These are phyloP conservation scores for Trypanosoma platydactyli DNA, from an alignment of 208 protist species.

Conservation along the genomic window DNA sequence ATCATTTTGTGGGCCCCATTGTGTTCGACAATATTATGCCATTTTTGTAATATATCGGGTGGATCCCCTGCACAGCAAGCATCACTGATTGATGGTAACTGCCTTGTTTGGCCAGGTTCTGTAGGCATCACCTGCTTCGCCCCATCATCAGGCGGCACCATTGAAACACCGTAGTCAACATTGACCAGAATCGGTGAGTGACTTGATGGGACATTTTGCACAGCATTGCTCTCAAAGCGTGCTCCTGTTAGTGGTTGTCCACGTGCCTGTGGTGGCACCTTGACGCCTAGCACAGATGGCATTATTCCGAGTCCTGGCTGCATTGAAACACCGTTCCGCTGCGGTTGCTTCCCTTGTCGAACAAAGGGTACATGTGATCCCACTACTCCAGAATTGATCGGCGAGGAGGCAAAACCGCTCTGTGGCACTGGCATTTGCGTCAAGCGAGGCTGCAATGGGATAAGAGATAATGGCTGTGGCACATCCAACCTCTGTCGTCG, in stretches of 20 bases:
- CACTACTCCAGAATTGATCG: background rate
- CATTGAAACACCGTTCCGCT: background rate
- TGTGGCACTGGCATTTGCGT: background rate
- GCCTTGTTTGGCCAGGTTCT: background rate
- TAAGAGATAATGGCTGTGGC: constrained; percentile 6
- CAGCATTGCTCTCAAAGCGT: background rate
- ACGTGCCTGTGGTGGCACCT: constrained; percentile 16
- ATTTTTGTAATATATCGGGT: constrained; percentile 28
- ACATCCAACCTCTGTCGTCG: constrained; percentile 1
- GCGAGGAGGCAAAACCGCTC: background rate
- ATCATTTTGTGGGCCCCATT: constrained; percentile 11
- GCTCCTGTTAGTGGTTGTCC: background rate
- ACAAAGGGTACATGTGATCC: background rate
- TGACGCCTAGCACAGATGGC: constrained; percentile 16
- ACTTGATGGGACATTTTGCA: background rate
- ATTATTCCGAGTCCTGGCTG: constrained; percentile 12
- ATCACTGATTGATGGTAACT: constrained; percentile 17
- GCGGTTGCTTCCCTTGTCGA: background rate
- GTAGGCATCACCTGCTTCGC: constrained; percentile 1
- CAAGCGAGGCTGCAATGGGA: constrained; percentile 5
- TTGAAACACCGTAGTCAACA: constrained; percentile 18
- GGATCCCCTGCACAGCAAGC: background rate
- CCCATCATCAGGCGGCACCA: background rate
- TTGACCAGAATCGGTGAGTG: constrained; percentile 19
- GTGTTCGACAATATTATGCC: constrained; percentile 21